Evolutionary conservation across 331 rosid species (phyloP).

Genomic region (Saraca asoca): DNA sequence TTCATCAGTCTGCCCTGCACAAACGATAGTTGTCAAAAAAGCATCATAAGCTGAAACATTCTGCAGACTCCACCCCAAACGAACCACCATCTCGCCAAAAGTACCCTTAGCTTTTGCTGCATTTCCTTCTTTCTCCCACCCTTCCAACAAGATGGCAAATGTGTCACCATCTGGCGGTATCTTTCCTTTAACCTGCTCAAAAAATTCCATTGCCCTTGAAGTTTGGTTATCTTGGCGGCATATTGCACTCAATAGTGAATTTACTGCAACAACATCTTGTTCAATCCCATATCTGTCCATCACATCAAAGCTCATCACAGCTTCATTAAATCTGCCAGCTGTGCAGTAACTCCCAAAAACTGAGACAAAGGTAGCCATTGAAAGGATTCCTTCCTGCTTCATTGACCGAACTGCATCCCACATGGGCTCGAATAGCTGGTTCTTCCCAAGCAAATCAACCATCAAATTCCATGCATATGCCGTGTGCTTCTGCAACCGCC

Average conservation of each 20-base stretch:
- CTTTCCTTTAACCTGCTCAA: conserved; percentile 50
- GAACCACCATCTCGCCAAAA: conserved; percentile 59
- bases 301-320: conserved; percentile 65
- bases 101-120: conserved; percentile 44
- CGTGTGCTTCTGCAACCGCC: conserved; percentile 46
- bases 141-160: conserved; percentile 62
- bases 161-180: conserved; percentile 56
- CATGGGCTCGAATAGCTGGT: conserved; percentile 64
- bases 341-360: conserved; percentile 63
- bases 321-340: conserved; percentile 52
- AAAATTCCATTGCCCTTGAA: conserved; percentile 47
- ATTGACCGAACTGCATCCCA: conserved; percentile 76
- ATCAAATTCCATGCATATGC: conserved; percentile 66
- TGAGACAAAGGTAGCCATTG: conserved; percentile 57
- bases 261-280: conserved; percentile 54
- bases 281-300: conserved; percentile 60
- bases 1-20: conserved; percentile 42
- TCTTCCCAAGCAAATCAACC: conserved; percentile 65
- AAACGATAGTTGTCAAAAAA: conserved; percentile 53
- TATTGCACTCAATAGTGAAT: conserved; percentile 61
- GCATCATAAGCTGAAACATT: conserved; percentile 58
- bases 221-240: conserved; percentile 57
- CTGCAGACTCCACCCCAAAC: conserved; percentile 51
- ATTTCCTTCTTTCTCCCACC: conserved; percentile 71
- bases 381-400: conserved; percentile 55